phyloP scores from a whole-genome alignment of 495 filamentous ascomycete genomes.

The Tuber indicum region DNA sequence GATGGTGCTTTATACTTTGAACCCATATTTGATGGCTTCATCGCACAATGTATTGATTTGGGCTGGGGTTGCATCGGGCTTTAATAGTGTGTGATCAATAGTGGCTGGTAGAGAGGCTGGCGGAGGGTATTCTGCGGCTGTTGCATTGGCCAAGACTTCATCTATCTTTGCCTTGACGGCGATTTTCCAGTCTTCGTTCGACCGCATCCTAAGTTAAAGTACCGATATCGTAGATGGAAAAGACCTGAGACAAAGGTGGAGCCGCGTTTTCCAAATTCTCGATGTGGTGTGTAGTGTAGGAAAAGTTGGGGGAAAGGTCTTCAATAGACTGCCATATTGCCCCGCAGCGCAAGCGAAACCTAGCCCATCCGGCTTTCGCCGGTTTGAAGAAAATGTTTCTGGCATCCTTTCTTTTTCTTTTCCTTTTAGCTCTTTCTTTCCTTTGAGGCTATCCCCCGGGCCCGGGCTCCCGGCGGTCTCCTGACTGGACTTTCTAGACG shows the following conservation, averaged over 20 bases:
- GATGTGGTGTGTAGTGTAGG: not conserved
- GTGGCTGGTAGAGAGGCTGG: slow-evolving; percentile 36
- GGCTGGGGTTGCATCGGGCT: slow-evolving; percentile 48
- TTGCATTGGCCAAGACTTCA: slow-evolving; percentile 31
- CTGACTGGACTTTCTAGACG: not conserved
- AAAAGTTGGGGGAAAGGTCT: not conserved
- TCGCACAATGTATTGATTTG: slow-evolving; percentile 59
- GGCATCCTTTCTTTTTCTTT: not conserved
- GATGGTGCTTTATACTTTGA: slow-evolving; percentile 47
- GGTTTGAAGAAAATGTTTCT: not conserved
- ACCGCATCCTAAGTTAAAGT: slow-evolving; percentile 8
- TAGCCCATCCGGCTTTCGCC: not conserved
- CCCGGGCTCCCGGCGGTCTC: not conserved
- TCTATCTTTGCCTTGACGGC: slow-evolving; percentile 30
- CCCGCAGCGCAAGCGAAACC: not conserved
- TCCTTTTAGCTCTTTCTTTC: not conserved
- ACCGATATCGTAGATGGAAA: not conserved
- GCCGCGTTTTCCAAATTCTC: not conserved
- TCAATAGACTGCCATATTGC: not conserved
- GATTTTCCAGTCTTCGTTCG: slow-evolving; percentile 33
- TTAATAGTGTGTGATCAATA: slow-evolving; percentile 64
- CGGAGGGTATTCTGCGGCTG: slow-evolving; percentile 24
- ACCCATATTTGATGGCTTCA: slow-evolving; percentile 55
- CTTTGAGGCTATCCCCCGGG: not conserved
- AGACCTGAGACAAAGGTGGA: not conserved